Evolutionary conservation across 2,329 filamentous ascomycete genomes (phyloP), one percentile per base, ranked within the genome.

Genomic region (Botryotinia narcissicola): DNA sequence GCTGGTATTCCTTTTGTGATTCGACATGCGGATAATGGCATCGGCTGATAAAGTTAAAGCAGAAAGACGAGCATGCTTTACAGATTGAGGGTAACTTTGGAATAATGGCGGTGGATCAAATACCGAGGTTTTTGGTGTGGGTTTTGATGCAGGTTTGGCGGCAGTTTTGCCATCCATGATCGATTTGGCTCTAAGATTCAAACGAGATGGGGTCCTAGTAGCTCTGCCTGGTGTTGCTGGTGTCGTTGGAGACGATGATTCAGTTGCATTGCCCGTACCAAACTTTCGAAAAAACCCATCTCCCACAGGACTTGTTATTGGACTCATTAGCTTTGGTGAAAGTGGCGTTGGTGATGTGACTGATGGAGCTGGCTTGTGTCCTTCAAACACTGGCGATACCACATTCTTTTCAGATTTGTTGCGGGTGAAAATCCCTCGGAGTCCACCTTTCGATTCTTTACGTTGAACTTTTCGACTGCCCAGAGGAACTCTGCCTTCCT

Each of bases 31-130:
- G 69, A 94, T 81, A 64, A 96, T 88, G 1, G 87, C 83, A 75
- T 97, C 94, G 2, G 91, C 87, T 1, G 92, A 89, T 18, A 92
- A 83, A 2, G 87, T 88, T 54, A 91, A 91, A 25, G 92, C 87
- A 40, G 90, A 87, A 4, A 97, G 84, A 25, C 87, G 89, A 18
- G 89, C 90, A 81, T 96, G 89, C 79, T 92, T 94, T 77, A 93
- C 87, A 4, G 93, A 90, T 82, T 97, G 94, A 0, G 93, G 92
- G 80, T 94, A 97, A 20, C 93, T 94, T 81, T 97, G 92, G 81
- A 95, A 97, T 20, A 98, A 84, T 2, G 94, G 93, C 10, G 93
- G 93, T 25, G 91, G 88, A 73, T 89, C 87, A 90, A 90, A 93
- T 20, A 78, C 79, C 73, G 78, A 72, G 29, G 77, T 77, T 66